phyloP scores from a whole-genome alignment of 31 red algal species.

The Asparagopsis taxiformis region DNA sequence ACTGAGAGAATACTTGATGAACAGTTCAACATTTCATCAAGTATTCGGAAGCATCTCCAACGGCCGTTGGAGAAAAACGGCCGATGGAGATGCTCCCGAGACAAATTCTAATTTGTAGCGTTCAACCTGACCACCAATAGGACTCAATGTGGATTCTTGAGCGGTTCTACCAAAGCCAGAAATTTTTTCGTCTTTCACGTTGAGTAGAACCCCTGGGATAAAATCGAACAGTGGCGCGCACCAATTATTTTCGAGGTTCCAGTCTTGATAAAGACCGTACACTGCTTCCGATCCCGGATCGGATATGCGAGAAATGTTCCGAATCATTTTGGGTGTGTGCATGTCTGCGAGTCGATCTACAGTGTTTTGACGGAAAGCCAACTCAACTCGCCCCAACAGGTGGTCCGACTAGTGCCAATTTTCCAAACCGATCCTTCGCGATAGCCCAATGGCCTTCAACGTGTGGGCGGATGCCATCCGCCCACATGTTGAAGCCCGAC shows the following conservation, averaged over 20 bases:
- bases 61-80: too few species aligned
- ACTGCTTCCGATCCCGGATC: neutral
- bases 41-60: too few species aligned
- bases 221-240: neutral
- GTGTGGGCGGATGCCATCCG: too few species aligned
- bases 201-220: neutral
- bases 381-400: neutral
- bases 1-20: neutral
- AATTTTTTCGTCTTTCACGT: neutral
- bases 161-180: neutral
- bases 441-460: too few species aligned
- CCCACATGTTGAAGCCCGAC: constrained; percentile 1
- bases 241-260: neutral
- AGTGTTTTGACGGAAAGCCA: neutral
- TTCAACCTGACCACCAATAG: neutral
- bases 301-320: neutral
- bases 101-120: too few species aligned
- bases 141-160: neutral
- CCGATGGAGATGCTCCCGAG: too few species aligned
- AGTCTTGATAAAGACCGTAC: neutral
- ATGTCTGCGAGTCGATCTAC: neutral
- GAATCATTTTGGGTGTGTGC: neutral
- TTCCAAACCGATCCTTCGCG: neutral
- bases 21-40: neutral
- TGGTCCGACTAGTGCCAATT: neutral